Percentiles rank a stretch among this genome's conserved stretches.
Conservation (phyloP, 352 stramenopile genomes). For the Phytophthora sp. region DNA sequence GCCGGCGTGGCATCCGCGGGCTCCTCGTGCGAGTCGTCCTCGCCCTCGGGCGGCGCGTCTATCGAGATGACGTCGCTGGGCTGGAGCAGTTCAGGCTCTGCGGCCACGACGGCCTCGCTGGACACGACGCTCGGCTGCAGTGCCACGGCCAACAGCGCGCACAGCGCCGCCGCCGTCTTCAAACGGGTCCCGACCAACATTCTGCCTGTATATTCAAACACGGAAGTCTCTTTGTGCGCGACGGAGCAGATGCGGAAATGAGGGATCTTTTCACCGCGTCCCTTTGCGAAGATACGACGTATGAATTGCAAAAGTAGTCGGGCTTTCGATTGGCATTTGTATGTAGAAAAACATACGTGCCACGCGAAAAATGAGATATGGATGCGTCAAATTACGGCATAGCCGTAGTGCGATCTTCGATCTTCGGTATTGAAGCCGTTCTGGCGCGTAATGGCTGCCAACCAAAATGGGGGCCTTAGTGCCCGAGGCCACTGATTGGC, state of each 20-base stretch:
- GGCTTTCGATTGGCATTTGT: background rate
- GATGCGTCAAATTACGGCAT: slow-evolving; percentile 19
- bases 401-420: slow-evolving; percentile 19
- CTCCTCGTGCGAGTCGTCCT: slow-evolving; percentile 22
- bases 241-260: slow-evolving; percentile 35
- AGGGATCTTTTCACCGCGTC: slow-evolving; percentile 21
- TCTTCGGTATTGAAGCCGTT: slow-evolving; percentile 25
- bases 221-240: slow-evolving; percentile 10
- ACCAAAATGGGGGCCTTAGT: too few species aligned
- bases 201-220: slow-evolving; percentile 1
- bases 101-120: background rate
- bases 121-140: slow-evolving; percentile 20
- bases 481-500: too few species aligned
- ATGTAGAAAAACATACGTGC: background rate
- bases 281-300: slow-evolving; percentile 21
- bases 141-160: slow-evolving; percentile 27
- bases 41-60: slow-evolving; percentile 20
- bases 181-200: slow-evolving; percentile 33
- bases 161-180: slow-evolving; percentile 29
- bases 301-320: slow-evolving; percentile 20
- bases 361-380: slow-evolving; percentile 4
- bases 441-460: slow-evolving; percentile 17
- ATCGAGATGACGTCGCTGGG: slow-evolving; percentile 7
- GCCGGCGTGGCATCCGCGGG: slow-evolving; percentile 6
- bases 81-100: background rate